Percentiles rank a stretch among this genome's conserved stretches.
Evolutionary conservation across 83 land plant genomes (phyloP).

Genomic region (Diphasiastrum complanatum): DNA sequence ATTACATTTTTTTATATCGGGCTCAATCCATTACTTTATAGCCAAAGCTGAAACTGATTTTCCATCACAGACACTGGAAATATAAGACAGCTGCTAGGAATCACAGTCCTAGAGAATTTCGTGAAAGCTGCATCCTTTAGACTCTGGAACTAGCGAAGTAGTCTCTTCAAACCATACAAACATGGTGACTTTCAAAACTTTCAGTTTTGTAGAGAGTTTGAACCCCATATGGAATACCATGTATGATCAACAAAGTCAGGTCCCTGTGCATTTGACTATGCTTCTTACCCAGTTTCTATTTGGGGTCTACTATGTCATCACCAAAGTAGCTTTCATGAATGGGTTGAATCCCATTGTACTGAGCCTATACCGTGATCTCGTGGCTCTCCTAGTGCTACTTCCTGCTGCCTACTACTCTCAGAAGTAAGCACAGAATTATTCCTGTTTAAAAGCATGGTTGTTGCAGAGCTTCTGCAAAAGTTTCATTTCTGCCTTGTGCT

Average conservation of each 20-base stretch:
- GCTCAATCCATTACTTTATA: too few relatives aligned
- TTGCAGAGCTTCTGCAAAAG: neutral
- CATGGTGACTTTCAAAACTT: too few relatives aligned
- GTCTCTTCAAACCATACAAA: too few relatives aligned
- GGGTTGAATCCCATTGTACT: slow-evolving; percentile 13
- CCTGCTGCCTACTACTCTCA: slow-evolving; percentile 3
- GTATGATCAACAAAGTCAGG: neutral
- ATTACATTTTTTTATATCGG: too few relatives aligned
- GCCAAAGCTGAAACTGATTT: too few relatives aligned
- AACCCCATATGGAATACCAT: too few relatives aligned
- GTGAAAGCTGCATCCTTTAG: too few relatives aligned
- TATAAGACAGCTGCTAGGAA: too few relatives aligned
- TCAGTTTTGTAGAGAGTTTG: too few relatives aligned
- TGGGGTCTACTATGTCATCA: slow-evolving; percentile 21
- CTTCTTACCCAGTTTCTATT: slow-evolving; percentile 17
- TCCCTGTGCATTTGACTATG: slow-evolving; percentile 13
- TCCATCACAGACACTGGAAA: too few relatives aligned
- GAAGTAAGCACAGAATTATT: slow-evolving; percentile 1
- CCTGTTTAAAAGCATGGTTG: neutral
- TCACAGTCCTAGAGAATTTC: too few relatives aligned
- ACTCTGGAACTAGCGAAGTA: too few relatives aligned
- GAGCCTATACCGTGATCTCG: slow-evolving; percentile 15
- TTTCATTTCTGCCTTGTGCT: neutral
- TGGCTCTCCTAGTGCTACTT: slow-evolving; percentile 9
- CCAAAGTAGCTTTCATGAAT: neutral